Evolutionary conservation across 768 basidiomycete genomes (phyloP), one percentile per base, ranked within the genome.

Genomic region (Lactarius vividus): DNA sequence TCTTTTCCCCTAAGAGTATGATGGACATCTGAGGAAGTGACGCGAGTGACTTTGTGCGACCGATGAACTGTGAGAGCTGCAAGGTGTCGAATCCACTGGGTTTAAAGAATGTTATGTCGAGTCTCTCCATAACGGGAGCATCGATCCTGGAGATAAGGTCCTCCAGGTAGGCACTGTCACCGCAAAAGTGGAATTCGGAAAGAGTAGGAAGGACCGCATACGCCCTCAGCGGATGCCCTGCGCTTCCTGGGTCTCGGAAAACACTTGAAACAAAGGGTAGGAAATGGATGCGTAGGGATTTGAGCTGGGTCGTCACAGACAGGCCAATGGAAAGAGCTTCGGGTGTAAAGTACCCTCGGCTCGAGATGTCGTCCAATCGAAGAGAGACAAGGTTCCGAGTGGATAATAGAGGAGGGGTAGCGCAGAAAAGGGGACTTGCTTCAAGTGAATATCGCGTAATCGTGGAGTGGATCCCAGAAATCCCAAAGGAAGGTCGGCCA

Each of bases 381-480:
- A 63, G 62, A 44, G 62, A 63, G 26, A 18, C 23, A 33, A 63
- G 26, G 56, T 57, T 23, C 18, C 26, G 62, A 15, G 62, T 57
- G 3, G 56, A 57, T 29, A 57, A 57, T 37, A 63, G 33, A 63
- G 56, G 15, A 46, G 42, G 7, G 62, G 62, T n/a, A 63, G 7
- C 35, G 62, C 28, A 35, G 62, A 56, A 23, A 57, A 63, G 4
- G 62, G 23, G 26, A 63, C 37, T 20, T 42, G 42, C 1, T 13
- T 33, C 6, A 63, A 26, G 35, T 57, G 56, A 49, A 63, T 57
- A 4, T 63, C 62, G 15, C 56, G 62, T 23, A 63, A 33, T 57
- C 33, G 62, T 6, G 62, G 62, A 26, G 63, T 10, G 11, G 23
- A 63, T 46, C 56, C 39, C 49, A 64, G 39, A 35, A 59, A 64